Evolutionary conservation across 1,284 basidiomycete species (phyloP).

Genomic region (Puccinia polysora): DNA sequence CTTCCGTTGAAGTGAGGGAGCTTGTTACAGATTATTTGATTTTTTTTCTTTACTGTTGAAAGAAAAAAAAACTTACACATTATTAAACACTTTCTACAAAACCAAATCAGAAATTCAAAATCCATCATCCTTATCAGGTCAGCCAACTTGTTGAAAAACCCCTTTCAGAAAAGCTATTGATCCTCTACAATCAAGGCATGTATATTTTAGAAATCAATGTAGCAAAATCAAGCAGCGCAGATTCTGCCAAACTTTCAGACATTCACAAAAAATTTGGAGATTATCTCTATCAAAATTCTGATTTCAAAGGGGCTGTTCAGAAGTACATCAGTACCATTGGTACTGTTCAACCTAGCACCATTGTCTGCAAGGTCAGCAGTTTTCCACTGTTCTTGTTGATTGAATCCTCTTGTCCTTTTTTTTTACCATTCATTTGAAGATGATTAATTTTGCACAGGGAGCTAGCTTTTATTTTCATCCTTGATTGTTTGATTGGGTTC

Average conservation of each 20-base stretch:
- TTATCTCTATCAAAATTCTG: slow-evolving; percentile 80
- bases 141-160: slow-evolving; percentile 66
- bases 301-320: slow-evolving; percentile 86
- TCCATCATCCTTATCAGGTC: too few species aligned
- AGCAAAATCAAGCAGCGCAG: slow-evolving; percentile 60
- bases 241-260: slow-evolving; percentile 66
- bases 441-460: too few species aligned
- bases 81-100: too few species aligned
- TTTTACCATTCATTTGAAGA: too few species aligned
- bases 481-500: not conserved
- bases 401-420: too few species aligned
- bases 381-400: too few species aligned
- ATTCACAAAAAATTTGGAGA: slow-evolving; percentile 87
- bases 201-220: slow-evolving; percentile 64
- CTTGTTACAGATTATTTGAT: not conserved
- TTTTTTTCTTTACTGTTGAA: not conserved
- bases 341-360: slow-evolving; percentile 83
- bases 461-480: not conserved
- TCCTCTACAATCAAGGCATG: slow-evolving; percentile 64
- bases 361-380: slow-evolving; percentile 78
- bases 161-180: slow-evolving; percentile 71
- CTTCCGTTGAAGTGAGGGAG: slow-evolving; percentile 66
- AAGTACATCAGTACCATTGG: slow-evolving; percentile 90
- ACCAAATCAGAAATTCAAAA: too few species aligned
- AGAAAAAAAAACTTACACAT: not conserved